A percentile compares a stretch with the other conserved stretches of the same genome.
phyloP scores from a whole-genome alignment of 1,284 basidiomycete genomes.

The Inonotus hispidus region DNA sequence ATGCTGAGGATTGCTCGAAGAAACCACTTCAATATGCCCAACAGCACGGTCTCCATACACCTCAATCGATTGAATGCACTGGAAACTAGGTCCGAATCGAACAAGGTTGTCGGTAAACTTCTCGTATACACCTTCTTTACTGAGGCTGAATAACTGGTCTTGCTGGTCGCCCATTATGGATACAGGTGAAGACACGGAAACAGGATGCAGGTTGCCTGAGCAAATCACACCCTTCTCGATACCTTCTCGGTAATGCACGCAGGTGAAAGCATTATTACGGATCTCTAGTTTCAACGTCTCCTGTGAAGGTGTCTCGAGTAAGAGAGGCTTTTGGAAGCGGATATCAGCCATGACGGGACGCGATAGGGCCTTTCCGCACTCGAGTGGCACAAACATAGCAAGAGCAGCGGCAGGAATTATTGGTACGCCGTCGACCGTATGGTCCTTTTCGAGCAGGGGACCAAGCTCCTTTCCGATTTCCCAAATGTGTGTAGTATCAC shows the following conservation, averaged over 20 bases:
- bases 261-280: neutral
- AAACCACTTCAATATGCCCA: constrained; percentile 25
- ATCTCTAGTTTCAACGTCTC: constrained; percentile 9
- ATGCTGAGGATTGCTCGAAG: constrained; percentile 24
- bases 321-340: constrained; percentile 4
- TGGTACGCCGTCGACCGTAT: constrained; percentile 30
- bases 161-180: neutral
- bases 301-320: constrained; percentile 1
- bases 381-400: constrained; percentile 28
- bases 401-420: constrained; percentile 33
- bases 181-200: neutral
- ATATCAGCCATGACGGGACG: constrained; percentile 4
- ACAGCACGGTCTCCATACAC: constrained; percentile 29
- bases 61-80: constrained; percentile 27
- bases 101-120: constrained; percentile 21
- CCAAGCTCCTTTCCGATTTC: constrained; percentile 15
- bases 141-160: neutral
- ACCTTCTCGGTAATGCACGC: neutral
- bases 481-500: constrained; percentile 4
- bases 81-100: constrained; percentile 31
- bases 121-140: constrained; percentile 6
- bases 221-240: constrained; percentile 22
- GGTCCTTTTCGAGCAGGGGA: constrained; percentile 24
- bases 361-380: constrained; percentile 1
- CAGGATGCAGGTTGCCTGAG: constrained; percentile 24